Base-by-base conservation (phyloP, 2,329 filamentous ascomycete species). In the Tricladium varicosporioides region DNA sequence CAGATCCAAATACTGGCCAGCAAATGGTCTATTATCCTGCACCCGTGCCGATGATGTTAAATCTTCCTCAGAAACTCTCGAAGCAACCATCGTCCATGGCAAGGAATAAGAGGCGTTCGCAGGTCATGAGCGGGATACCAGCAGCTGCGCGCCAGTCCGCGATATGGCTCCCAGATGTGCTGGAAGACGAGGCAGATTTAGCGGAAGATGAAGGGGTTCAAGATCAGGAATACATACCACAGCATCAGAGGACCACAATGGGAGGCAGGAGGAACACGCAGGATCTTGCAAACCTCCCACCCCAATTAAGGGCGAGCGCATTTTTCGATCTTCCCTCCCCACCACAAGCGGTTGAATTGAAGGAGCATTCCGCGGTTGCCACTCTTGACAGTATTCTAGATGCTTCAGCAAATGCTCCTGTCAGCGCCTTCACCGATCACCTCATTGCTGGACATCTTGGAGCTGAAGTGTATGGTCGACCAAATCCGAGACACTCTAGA, bases 11-110 rank as follows among this genome's bases (percentile, higher is more conserved):
- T 22, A 87, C 87, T 1, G 87, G 85, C 4, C 85, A 93, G 63
- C 79, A 86, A 65, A 96, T 97, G 90, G 84, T 96, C 9, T 97
- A 88, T 73, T 99, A 99, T 71, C 94, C 94, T 13, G 94, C 94
- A 2, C 92, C 91, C 1, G 94, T 99, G 2, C 94, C 94, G 2
- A 87, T 89, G 60, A 92, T 96, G 86, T 80, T 99, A 56, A 97
- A 96, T 66, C 76, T 99, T 11, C 94, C 94, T 0, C 91, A 92
- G 46, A 89, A 91, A 66, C 76, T 97, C 51, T 96, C 92, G 1
- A 89, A 87, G 66, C 81, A 85, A 52, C 85, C 88, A 8, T 82
- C 87, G 53, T 75, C 82, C 2, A 75, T 79, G 9, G 80, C 85
- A 5, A 81, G 86, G 54, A 87, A 91, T 55, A 82, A 86, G 63